Conservation (phyloP, 2,329 filamentous ascomycete genomes). For the Diaporthe ilicicola region DNA sequence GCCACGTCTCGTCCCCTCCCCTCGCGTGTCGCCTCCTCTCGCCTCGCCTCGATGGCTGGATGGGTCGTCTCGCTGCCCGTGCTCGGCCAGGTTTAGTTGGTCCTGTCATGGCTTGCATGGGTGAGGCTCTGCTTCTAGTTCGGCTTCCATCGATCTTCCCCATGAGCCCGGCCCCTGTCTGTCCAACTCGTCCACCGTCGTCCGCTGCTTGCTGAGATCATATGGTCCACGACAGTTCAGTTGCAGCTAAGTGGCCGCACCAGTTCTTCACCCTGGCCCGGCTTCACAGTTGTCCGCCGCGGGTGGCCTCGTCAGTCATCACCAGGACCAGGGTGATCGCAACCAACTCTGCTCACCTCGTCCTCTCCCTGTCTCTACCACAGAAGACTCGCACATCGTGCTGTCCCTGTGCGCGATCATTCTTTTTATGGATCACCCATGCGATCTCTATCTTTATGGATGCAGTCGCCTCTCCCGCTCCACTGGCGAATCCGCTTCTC, state of each 20-base stretch:
- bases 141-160: conserved; percentile 12
- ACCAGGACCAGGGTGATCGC: not conserved
- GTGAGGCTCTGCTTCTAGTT: not conserved
- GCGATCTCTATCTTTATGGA: conserved; percentile 39
- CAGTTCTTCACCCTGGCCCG: conserved; percentile 25
- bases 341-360: conserved; percentile 2
- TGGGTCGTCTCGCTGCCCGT: not conserved
- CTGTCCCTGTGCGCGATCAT: conserved; percentile 42
- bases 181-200: not conserved
- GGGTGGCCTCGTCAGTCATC: conserved; percentile 28
- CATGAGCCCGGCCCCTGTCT: not conserved
- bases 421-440: conserved; percentile 42
- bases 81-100: conserved; percentile 10
- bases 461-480: conserved; percentile 38
- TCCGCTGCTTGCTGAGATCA: not conserved
- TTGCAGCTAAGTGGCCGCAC: conserved; percentile 19
- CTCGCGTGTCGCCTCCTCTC: not conserved
- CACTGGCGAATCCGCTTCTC: conserved; percentile 40
- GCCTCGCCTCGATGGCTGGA: conserved; percentile 3
- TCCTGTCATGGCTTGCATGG: not conserved
- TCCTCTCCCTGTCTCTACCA: conserved; percentile 8
- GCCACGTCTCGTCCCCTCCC: conserved; percentile 9
- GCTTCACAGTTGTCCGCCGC: conserved; percentile 19
- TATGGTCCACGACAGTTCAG: not conserved
- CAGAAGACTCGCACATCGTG: conserved; percentile 37